Evolutionary conservation across 106 monocot species (phyloP).

Genomic region (Chionographis japonica): DNA sequence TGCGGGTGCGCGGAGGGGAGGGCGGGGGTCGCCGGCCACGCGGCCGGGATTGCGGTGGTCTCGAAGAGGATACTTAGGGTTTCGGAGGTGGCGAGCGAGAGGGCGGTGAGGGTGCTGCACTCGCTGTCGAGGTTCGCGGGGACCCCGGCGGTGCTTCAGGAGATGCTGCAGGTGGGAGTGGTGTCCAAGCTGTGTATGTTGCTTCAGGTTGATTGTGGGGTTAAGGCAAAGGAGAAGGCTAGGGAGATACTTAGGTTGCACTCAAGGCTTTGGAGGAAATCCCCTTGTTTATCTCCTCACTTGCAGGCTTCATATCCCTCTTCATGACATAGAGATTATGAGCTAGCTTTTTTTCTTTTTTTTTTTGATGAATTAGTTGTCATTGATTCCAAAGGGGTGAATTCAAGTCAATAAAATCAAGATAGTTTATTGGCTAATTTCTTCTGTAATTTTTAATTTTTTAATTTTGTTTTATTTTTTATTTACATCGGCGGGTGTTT

Average conservation of each 20-base stretch:
- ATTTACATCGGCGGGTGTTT: too few relatives aligned
- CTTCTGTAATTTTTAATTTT: too few relatives aligned
- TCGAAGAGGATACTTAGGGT: constrained; percentile 55
- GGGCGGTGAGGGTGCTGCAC: constrained; percentile 48
- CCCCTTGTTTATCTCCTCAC: constrained; percentile 41
- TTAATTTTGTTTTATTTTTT: too few relatives aligned
- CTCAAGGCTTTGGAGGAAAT: constrained; percentile 43
- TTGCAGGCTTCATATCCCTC: constrained; percentile 29
- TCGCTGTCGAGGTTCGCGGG: constrained; percentile 36
- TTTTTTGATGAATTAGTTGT: too few relatives aligned
- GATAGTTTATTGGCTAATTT: too few relatives aligned
- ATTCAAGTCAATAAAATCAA: too few relatives aligned
- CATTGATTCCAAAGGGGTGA: too few relatives aligned
- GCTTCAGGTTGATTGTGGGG: constrained; percentile 34
- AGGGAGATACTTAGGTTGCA: constrained; percentile 52
- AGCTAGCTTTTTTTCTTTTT: too few relatives aligned
- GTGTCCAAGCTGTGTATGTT: constrained; percentile 54
- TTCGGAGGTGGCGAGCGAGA: constrained; percentile 42
- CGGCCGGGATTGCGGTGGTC: constrained; percentile 62
- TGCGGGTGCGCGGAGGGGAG: constrained; percentile 76
- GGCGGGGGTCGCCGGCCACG: constrained; percentile 44
- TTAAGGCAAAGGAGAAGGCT: constrained; percentile 52
- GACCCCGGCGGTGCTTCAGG: constrained; percentile 35
- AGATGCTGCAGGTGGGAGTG: constrained; percentile 62
- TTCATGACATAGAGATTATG: not conserved